A percentile compares a stretch with the other conserved stretches of the same genome.
Evolutionary conservation across 345 rosid species (phyloP).

Genomic region (Camelina laxa): DNA sequence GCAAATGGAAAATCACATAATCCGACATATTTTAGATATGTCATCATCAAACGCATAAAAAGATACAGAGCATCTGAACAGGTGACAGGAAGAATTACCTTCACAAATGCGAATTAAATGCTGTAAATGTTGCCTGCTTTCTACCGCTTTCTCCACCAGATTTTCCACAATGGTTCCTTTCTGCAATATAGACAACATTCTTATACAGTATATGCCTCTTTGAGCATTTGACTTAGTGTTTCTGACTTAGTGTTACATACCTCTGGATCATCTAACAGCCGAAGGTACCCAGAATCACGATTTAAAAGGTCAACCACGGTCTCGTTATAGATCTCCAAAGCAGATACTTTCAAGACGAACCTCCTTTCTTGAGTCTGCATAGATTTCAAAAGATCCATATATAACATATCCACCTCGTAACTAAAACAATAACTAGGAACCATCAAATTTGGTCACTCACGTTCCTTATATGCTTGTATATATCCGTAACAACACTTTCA

Average conservation of each 20-base stretch:
- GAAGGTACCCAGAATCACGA: constrained; percentile 78
- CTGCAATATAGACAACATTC: constrained; percentile 50
- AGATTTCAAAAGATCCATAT: constrained; percentile 5
- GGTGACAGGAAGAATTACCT: constrained; percentile 52
- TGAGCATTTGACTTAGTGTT: constrained; percentile 21
- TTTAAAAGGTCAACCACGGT: constrained; percentile 82
- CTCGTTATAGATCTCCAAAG: constrained; percentile 95
- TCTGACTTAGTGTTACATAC: constrained; percentile 52
- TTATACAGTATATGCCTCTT: constrained; percentile 20
- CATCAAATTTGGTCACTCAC: constrained; percentile 47
- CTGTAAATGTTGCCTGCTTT: constrained; percentile 73
- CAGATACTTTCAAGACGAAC: constrained; percentile 78
- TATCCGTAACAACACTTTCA: constrained; percentile 72
- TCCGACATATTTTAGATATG: constrained; percentile 13
- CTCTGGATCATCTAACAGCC: constrained; percentile 98
- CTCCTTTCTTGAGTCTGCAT: constrained; percentile 72
- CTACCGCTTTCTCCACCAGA: constrained; percentile 78
- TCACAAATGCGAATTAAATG: constrained; percentile 86
- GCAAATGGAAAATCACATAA: constrained; percentile 23
- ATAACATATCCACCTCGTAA: constrained; percentile 12
- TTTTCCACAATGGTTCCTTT: constrained; percentile 90
- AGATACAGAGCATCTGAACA: neutral
- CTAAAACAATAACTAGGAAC: neutral
- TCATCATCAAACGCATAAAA: constrained; percentile 8
- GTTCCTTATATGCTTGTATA: constrained; percentile 67